Evolutionary conservation across 352 stramenopile genomes (phyloP), one percentile per base, ranked within the genome.

Genomic region (Pythium plurisporium): DNA sequence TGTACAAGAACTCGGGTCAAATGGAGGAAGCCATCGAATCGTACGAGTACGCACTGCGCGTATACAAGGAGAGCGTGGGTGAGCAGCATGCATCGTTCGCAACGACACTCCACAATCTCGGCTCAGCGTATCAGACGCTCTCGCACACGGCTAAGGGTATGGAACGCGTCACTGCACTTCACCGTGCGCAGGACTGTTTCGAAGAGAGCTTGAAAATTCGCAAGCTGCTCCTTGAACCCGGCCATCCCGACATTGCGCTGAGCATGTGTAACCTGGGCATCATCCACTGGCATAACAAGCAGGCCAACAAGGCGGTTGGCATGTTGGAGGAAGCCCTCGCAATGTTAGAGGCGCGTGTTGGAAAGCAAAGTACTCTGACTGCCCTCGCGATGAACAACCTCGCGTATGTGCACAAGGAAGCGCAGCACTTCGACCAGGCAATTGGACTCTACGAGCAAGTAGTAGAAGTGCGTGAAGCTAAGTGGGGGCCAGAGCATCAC

Each of bases 1-100:
- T 94, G 82, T 86, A 94, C 70, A 94, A 94, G 72, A 91, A 87
- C 61, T 33, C 89, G 61, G 82, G 82, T 9, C 73, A 87, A 63
- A 73, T 77, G 52, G 78, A 89, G 29, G 74, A 91, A 34, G 82
- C 84, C 10, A 71, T 94, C 46, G 80, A 87, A 64, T 70, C 82
- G 56, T 94, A 94, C 72, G 80, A 91, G 66, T 85, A 75, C 50
- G 84, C 84, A 36, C 64, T 94, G 47, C 73, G 84, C 30, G 77
- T 83, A 29, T 94, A 94, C 74, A 92, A 91, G 67, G 73, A 73
- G 31, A 84, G 69, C 30, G 84, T 94, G 19, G 82, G 82, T 47
- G 80, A 94, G 52, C 67, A 87, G 48, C 84, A 94, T 62, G 82
- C 82, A 57, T 94, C 84, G 29, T 94, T 89, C 43, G 82, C 82